Evolutionary conservation across 345 rosid species (phyloP), one percentile per base, ranked within the genome.

Genomic region (Streptanthus diversifolius): DNA sequence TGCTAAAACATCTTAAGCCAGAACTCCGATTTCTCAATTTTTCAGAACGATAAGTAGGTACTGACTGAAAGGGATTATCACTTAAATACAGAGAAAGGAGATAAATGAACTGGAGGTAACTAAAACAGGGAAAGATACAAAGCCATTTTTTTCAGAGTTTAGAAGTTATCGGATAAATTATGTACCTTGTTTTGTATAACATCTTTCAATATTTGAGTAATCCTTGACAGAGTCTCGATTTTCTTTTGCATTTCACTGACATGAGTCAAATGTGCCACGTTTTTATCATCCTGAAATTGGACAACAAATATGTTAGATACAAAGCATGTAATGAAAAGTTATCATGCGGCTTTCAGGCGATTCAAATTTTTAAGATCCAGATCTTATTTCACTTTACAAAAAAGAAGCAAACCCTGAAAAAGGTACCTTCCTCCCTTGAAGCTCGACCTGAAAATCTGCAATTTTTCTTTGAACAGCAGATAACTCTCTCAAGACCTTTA

Each of bases 161-260:
- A 25, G 43, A 37, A 44, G 67, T 48, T 36, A 39, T 18, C 30
- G 9, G 21, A 44, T 13, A 45, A 55, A 45, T 4, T 25, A 1
- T 63, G 63, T 81, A 95, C 99, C 98, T 95, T 95, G 83, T 95
- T 95, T 84, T 92, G 98, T 59, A 95, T 92, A 56, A 95, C 96
- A 76, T 90, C 99, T 81, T 92, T 95, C 82, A 95, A 66, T 66
- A 95, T 86, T 21, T 92, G 82, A 45, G 97, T 95, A 68, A 95
- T 95, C 84, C 95, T 95, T 13, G 90, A 77, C 57, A 95, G 74
- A 48, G 95, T 95, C 62, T 92, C 96, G 41, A 86, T 85, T 84
- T 95, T 95, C 85, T 85, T 90, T 76, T 86, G 90, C 99, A 95
- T 95, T 83, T 92, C 97, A 72, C 92, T 88, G 12, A 79, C 98